Base-by-base conservation (phyloP, 768 basidiomycete genomes). In the Mycena polygramma region DNA sequence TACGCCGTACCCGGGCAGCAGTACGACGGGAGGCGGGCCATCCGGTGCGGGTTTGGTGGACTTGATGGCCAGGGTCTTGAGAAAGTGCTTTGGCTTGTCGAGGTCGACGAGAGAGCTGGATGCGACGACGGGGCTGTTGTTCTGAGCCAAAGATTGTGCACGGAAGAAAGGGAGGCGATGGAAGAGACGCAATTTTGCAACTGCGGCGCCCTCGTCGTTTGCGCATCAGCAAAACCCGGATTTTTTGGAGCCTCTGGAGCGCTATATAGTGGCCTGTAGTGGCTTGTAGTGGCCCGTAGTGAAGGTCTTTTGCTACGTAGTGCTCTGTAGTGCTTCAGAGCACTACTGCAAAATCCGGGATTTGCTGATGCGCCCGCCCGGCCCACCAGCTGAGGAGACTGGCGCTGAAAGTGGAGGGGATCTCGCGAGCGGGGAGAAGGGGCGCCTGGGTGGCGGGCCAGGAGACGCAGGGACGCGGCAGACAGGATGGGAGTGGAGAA, bases 1-100 rank as follows among this genome's bases (percentile, higher is more conserved):
- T 30, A 30, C 96, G 43, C 96, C 96, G 75, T 98, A 98, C 7
- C 96, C 96, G 70, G 96, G 96, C 15, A 98, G 84, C 45, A 98
- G 80, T 36, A 97, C 92, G 8, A 91, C 91, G 7, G 94, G 93
- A 13, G 93, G 87, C 1, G 91, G 90, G 13, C 89, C 87, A n/a
- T 80, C 70, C 1, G 84, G 76, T 5, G 87, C 82, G 5, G 88
- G 85, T 3, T 82, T 77, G 0, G 88, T 91, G 20, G 92, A 82
- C 9, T 80, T 84, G 74, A 95, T 94, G 35, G 92, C 84, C 60
- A 96, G 80, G 30, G 91, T 93, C 78, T 96, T 95, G 72, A 96
- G 84, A 79, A 89, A 92, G 57, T 89, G 90, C 64, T 89, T 90
- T 0, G 91, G 88, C 15, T 87, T 82, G 30, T 80, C 75, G 11